Evolutionary conservation across 139 green algal genomes (phyloP), one percentile per base, ranked within the genome.

Genomic region (Bryopsis sp.): DNA sequence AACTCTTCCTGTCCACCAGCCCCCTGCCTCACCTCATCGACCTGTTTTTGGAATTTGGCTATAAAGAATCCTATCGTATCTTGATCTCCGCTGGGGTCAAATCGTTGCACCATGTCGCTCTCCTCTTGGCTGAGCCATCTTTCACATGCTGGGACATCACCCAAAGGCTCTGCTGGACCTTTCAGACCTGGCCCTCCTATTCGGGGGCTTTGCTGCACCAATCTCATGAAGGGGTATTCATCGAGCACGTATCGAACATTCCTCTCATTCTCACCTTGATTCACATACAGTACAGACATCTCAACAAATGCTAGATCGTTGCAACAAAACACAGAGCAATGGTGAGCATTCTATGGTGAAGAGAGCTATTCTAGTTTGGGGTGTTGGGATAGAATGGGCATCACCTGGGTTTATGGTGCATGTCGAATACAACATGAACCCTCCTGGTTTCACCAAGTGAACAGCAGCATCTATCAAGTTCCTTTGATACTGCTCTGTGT

Each of bases 21-120:
- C n/a, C n/a, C n/a, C n/a, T n/a, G n/a, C n/a, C n/a, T n/a, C n/a
- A n/a, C n/a, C n/a, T n/a, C n/a, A n/a, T n/a, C n/a, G n/a, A n/a
- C n/a, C 5, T 39, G 47, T 75, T 91, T 91, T 11, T 64, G n/a
- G 48, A 96, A 90, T 60, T 92, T 89, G 11, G 86, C 83, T 11
- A 96, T 84, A 67, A 96, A 96, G 74, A 96, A 96, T 0, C 85
- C 90, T 1, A 92, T 92, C 3, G 86, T 90, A 73, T 96, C 90
- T 22, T 82, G 66, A 19, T 58, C 47, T 11, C 48, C 76, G 1
- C 71, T 60, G 1, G 84, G 83, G 38, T 95, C 86, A 81, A 96
- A 96, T 0, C 90, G 77, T 75, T 96, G 90, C 60, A 96, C 89
- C 58, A 93, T 64, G 5, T 39, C 11, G 24, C 81, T 80, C 69